A percentile compares a stretch with the other conserved stretches of the same genome.
Conservation (phyloP, 2,329 filamentous ascomycete genomes). For the Coniochaeta pulveracea region DNA sequence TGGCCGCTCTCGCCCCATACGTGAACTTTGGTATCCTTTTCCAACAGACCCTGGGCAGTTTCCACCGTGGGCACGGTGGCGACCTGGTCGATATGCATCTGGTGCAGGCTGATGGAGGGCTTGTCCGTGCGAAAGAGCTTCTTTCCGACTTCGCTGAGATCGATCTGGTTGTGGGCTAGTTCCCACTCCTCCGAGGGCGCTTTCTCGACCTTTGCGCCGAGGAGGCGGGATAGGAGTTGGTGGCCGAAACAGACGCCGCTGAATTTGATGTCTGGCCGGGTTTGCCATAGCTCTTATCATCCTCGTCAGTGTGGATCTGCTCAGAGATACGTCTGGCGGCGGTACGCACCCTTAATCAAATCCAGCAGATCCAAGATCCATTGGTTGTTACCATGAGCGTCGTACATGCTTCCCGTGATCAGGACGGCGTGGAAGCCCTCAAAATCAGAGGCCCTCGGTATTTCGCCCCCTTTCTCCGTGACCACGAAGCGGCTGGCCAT, state of each 20-base stretch:
- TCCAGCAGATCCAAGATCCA: constrained; percentile 66
- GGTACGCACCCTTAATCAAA: constrained; percentile 28
- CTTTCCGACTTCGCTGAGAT: constrained; percentile 54
- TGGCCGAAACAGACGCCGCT: constrained; percentile 77
- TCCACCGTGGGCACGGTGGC: constrained; percentile 26
- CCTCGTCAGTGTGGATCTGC: neutral
- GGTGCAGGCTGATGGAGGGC: constrained; percentile 46
- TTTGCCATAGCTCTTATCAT: constrained; percentile 32
- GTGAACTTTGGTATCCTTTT: constrained; percentile 28
- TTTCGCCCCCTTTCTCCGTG: constrained; percentile 30
- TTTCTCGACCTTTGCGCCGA: constrained; percentile 56
- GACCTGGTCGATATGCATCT: constrained; percentile 74
- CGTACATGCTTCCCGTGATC: constrained; percentile 58
- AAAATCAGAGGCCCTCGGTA: constrained; percentile 36
- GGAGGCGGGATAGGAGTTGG: constrained; percentile 62
- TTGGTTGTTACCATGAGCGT: constrained; percentile 57
- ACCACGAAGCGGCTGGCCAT: constrained; percentile 45
- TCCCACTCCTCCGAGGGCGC: constrained; percentile 61
- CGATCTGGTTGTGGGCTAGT: constrained; percentile 52
- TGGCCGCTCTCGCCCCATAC: constrained; percentile 52
- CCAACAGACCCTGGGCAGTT: constrained; percentile 20
- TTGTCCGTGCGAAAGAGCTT: constrained; percentile 52
- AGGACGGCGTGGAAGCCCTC: constrained; percentile 62
- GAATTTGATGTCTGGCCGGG: constrained; percentile 40
- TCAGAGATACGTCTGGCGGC: constrained; percentile 13